Percentiles rank a stretch among this genome's conserved stretches.
Evolutionary conservation across 148 eudicot species (phyloP).

Genomic region (Salicornia ramosissima): DNA sequence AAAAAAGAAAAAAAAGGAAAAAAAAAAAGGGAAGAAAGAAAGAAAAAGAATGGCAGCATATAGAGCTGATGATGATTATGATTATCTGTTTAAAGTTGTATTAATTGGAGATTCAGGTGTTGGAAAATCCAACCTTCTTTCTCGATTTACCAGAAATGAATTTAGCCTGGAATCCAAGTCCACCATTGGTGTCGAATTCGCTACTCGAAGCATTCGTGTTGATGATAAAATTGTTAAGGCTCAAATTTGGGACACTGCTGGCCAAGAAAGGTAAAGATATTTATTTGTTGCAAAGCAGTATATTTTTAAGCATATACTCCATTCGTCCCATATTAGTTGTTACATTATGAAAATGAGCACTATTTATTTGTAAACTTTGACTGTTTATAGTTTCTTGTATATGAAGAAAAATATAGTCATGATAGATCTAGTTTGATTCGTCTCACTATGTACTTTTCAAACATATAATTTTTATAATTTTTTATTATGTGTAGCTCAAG

Average conservation of each 20-base stretch:
- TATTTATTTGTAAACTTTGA: too few species aligned
- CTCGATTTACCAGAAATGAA: conserved; percentile 45
- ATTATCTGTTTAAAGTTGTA: conserved; percentile 41
- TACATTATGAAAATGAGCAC: too few species aligned
- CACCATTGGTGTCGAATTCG: conserved; percentile 65
- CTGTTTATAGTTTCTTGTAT: too few species aligned
- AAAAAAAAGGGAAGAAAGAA: neutral
- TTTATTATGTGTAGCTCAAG: too few species aligned
- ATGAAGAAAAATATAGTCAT: too few species aligned
- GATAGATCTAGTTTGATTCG: too few species aligned
- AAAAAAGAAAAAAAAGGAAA: neutral
- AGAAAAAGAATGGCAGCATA: conserved; percentile 27
- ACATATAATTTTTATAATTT: too few species aligned
- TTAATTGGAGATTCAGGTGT: conserved; percentile 42
- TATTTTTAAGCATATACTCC: neutral
- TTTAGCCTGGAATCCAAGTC: conserved; percentile 64
- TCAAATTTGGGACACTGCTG: conserved; percentile 75
- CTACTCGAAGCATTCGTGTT: conserved; percentile 59
- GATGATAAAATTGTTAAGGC: conserved; percentile 67
- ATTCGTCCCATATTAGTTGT: too few species aligned
- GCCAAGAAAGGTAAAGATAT: conserved; percentile 83
- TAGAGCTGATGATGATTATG: conserved; percentile 41
- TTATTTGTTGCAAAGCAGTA: too few species aligned
- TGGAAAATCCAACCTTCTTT: conserved; percentile 40
- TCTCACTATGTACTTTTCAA: too few species aligned